Evolutionary conservation across 2,329 filamentous ascomycete species (phyloP).

Genomic region (Trichoderma sp.): DNA sequence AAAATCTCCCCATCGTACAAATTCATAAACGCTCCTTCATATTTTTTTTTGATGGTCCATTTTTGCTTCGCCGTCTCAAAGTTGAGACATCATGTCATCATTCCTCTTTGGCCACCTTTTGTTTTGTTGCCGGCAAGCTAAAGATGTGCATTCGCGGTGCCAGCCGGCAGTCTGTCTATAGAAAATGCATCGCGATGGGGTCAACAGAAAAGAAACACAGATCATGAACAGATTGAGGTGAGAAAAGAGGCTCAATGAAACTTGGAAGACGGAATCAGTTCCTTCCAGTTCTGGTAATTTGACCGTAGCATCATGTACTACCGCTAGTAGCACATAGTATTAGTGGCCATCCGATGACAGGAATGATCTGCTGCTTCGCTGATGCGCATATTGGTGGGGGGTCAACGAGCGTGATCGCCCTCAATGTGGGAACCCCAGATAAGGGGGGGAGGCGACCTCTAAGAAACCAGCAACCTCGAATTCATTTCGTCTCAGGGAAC

Average conservation of each 20-base stretch:
- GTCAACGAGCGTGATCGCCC: conserved; percentile 11
- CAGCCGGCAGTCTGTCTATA: conserved; percentile 22
- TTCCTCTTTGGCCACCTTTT: neutral
- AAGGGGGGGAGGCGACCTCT: neutral
- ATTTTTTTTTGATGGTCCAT: neutral
- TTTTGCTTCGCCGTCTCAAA: neutral
- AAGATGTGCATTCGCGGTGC: conserved; percentile 1
- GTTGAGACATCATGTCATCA: neutral
- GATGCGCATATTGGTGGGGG: conserved; percentile 15
- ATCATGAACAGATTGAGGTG: conserved; percentile 5
- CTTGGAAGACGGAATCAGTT: neutral
- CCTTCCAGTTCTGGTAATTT: conserved; percentile 17
- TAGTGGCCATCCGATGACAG: conserved; percentile 9
- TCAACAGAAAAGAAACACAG: neutral
- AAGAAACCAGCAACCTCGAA: conserved; percentile 4
- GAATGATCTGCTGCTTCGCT: conserved; percentile 23
- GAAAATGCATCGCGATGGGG: conserved; percentile 6
- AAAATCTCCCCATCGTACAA: conserved; percentile 24
- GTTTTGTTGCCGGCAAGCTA: neutral
- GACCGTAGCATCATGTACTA: neutral
- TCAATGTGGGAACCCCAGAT: conserved; percentile 11
- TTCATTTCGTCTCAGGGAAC: conserved; percentile 14
- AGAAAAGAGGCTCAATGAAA: conserved; percentile 1
- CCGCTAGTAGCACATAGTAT: conserved; percentile 6
- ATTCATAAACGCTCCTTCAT: neutral